phyloP scores from a whole-genome alignment of 306 rosid species.

The Cicer cuneatum region DNA sequence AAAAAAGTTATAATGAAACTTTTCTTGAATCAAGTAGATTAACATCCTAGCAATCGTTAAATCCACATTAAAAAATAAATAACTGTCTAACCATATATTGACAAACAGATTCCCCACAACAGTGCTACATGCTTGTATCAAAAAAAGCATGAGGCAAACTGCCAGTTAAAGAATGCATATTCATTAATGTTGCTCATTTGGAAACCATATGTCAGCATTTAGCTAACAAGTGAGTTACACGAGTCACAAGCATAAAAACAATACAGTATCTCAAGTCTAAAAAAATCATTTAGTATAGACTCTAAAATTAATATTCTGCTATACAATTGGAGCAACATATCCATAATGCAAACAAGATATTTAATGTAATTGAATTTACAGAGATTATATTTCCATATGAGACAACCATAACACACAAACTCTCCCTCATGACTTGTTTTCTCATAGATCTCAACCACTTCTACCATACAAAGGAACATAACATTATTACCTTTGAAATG shows the following conservation, averaged over 20 bases:
- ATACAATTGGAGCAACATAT: conserved; percentile 13
- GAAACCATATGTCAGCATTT: conserved; percentile 31
- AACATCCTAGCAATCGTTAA: conserved; percentile 15
- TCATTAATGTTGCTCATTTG: conserved; percentile 5
- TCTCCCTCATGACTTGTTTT: conserved; percentile 10
- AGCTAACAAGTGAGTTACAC: conserved; percentile 7
- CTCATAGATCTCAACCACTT: conserved; percentile 30
- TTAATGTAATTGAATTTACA: conserved; percentile 8
- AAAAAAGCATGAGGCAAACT: conserved; percentile 24
- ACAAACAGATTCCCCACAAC: conserved; percentile 12
- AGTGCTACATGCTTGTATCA: conserved; percentile 3
- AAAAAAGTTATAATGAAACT: neutral
- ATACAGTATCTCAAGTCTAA: conserved; percentile 30
- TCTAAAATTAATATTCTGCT: conserved; percentile 5
- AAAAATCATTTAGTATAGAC: conserved; percentile 21
- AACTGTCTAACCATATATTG: neutral
- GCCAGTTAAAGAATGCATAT: conserved; percentile 18
- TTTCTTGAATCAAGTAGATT: conserved; percentile 2
- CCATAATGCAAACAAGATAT: neutral
- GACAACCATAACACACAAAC: conserved; percentile 22
- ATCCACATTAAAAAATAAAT: neutral
- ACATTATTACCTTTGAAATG: conserved; percentile 77
- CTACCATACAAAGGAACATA: conserved; percentile 15
- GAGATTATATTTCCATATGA: conserved; percentile 17
- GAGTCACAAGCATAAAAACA: conserved; percentile 31